Evolutionary conservation across 2,329 filamentous ascomycete genomes (phyloP), one percentile per base, ranked within the genome.

Genomic region (Fusarium robinianum): DNA sequence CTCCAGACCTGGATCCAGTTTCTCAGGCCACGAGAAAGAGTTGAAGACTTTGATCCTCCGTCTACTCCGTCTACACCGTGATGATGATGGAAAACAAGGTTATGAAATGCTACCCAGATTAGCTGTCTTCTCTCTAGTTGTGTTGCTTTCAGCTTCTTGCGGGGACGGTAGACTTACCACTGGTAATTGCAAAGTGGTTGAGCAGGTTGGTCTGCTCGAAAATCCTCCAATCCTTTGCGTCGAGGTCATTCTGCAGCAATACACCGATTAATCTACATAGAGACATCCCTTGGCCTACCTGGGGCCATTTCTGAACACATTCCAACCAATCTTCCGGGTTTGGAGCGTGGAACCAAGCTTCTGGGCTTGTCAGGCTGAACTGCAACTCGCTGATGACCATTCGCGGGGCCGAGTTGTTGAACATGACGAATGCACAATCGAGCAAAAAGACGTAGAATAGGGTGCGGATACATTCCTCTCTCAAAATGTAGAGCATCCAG

Each of bases 371-470:
- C 2, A 55, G 9, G n/a, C 46, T 23, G 8, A 53, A 53, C 5
- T 22, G 23, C 8, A 55, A 6, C 14, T 55, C 51, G 1, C 4
- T 21, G 3, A 41, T 21, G 1, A 45, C 25, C 51, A 55, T 53
- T 1, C 39, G 39, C 1, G 49, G 49, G 8, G 32, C 24, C 3
- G 47, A 18, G 4, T 51, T 50, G n/a, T 54, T 26, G 8, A 54
- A 53, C 14, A 54, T 53, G 8, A 53, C 35, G 4, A 47, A 54
- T 0, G 46, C 51, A 8, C 41, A 50, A 14, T 55, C 49, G 4
- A 55, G 35, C 11, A 55, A n/a, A 9, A 50, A 55, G 3, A 39
- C 37, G 3, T 44, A 55, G 2, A 41, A 6, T 1, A 47, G 26
- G 4, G 51, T 47, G 2, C 49, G 46, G 9, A 40, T 47, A 7